These are phyloP conservation scores for Alternaria longipes DNA, from an alignment of 2,329 filamentous ascomycete species.

Conservation along the genomic window DNA sequence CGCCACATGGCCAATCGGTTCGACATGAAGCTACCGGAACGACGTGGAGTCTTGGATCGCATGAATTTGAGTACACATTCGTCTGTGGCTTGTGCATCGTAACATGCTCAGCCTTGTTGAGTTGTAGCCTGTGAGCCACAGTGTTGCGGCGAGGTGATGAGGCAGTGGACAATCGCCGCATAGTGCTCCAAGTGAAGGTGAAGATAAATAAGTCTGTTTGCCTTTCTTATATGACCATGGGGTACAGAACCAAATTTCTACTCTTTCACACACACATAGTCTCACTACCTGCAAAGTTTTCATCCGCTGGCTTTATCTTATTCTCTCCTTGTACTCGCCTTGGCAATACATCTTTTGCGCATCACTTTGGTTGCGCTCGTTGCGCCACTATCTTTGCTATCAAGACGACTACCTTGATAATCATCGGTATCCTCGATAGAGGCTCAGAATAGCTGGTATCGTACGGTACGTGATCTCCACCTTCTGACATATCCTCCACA, in stretches of 20 bases:
- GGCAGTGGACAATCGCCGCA: background rate
- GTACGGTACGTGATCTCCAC: background rate
- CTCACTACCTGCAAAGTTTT: background rate
- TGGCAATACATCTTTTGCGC: background rate
- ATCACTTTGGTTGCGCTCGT: background rate
- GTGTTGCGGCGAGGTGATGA: conserved; percentile 7
- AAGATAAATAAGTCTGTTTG: conserved; percentile 8
- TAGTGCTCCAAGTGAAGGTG: conserved; percentile 9
- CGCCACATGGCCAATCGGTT: conserved; percentile 1
- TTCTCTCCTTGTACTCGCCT: background rate
- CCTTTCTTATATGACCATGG: background rate
- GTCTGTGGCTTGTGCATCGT: background rate
- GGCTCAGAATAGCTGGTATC: background rate
- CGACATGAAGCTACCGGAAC: background rate
- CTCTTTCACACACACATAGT: background rate
- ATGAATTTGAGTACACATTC: conserved; percentile 3
- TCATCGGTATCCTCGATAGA: background rate
- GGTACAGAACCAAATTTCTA: background rate
- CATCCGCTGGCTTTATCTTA: background rate
- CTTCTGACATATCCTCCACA: background rate
- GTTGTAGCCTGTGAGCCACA: background rate
- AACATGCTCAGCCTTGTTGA: background rate
- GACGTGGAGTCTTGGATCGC: background rate
- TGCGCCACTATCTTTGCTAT: background rate
- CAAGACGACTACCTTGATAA: no score